Base-by-base conservation (phyloP, 139 green algal species). In the Chlamydomonas schloesseri region DNA sequence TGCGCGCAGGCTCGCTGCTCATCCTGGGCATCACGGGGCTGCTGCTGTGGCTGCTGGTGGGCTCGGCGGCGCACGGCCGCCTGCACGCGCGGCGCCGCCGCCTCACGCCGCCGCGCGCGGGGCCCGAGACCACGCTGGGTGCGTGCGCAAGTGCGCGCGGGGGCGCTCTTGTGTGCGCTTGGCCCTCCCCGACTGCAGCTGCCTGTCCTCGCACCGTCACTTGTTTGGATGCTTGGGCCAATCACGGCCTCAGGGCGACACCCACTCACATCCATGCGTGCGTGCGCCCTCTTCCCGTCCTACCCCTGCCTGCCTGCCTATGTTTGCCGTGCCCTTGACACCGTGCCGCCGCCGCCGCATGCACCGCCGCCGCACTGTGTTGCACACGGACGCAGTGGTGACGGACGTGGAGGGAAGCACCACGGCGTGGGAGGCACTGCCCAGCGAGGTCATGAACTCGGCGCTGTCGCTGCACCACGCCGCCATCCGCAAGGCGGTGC, bases 321-420 rank as follows among this genome's bases (percentile, higher is more conserved):
- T 64, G 55, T 64, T 64, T n/a, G n/a, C n/a, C n/a, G n/a, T n/a
- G n/a, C n/a, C n/a, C n/a, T n/a, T n/a, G n/a, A n/a, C n/a, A n/a
- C n/a, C n/a, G n/a, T n/a, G n/a, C n/a, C n/a, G n/a, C n/a, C n/a
- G n/a, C n/a, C n/a, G n/a, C n/a, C n/a, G n/a, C n/a, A n/a, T n/a
- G n/a, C n/a, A n/a, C n/a, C n/a, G n/a, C n/a, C n/a, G n/a, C n/a
- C n/a, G n/a, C n/a, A n/a, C n/a, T n/a, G n/a, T n/a, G n/a, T n/a
- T n/a, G n/a, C 58, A 24, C 58, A 24, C 65, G 65, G n/a, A 28
- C 31, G n/a, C 36, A 74, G 69, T 62, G 42, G 71, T 78, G 71
- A 78, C 71, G 10, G 71, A 78, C 71, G 64, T 78, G 24, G 71
- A 78, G 71, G 71, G 71, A 26, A 65, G 46, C 71, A 42, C 71